Evolutionary conservation across 768 basidiomycete genomes (phyloP), one percentile per base, ranked within the genome.

Genomic region (Rhodosporidiobolus odoratus): DNA sequence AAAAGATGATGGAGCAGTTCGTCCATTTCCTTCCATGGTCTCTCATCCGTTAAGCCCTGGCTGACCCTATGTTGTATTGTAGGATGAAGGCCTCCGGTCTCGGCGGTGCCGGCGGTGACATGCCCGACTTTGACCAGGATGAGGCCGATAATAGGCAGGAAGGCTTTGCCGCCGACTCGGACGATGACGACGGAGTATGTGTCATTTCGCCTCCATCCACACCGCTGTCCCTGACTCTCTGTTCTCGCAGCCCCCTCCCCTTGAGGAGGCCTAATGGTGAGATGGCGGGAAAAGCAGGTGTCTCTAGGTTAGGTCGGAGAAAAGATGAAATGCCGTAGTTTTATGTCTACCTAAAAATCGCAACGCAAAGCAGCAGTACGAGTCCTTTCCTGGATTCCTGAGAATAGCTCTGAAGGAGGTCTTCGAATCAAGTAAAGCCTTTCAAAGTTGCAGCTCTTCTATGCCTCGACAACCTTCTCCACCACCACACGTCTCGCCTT

Each of bases 181-280:
- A 75, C 58, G n/a, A n/a, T n/a, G 69, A 75, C 62, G 73, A 75
- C 3, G 69, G 69, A 43, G 63, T 69, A n/a, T 23, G 62, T 65
- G 23, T 15, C 13, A 25, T 38, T 58, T 25, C 13, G 54, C 43
- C 27, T 25, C 7, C 30, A 2, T 52, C 32, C 8, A 17, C 35
- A 17, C 50, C 15, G 12, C 10, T 10, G 16, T 30, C 4, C 41
- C 47, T 37, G 38, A 54, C 58, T 61, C 30, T 38, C 8, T 23
- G 16, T 30, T 45, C 12, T 25, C 21, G 8, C 50, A 67, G 57
- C 72, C 73, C 65, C 73, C 73, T 19, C 73, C 73, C 43, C 73
- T 74, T 40, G 73, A 74, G 66, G 68, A 67, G 40, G 73, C 73
- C 19, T 74, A 65, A 59, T n/a, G n/a, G n/a, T n/a, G 41, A 37